phyloP scores from a whole-genome alignment of 1,284 basidiomycete genomes.

The Sporisorium reilianum region DNA sequence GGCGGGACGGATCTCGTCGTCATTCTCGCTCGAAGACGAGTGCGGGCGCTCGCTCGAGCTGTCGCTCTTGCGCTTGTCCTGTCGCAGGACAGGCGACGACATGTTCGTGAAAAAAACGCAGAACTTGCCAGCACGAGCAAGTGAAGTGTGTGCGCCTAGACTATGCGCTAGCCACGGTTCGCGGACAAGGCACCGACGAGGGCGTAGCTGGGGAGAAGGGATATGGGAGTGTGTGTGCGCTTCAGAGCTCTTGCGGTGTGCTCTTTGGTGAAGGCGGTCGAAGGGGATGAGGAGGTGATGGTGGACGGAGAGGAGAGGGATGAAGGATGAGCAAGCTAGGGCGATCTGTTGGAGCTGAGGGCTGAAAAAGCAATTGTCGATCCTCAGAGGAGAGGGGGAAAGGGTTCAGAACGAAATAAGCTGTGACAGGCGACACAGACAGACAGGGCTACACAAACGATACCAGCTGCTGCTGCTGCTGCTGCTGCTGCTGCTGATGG shows the following conservation, averaged over 20 bases:
- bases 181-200: not conserved
- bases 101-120: constrained; percentile 11
- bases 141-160: not conserved
- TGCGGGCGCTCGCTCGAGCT: constrained; percentile 36
- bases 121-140: not conserved
- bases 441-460: not conserved
- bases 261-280: constrained; percentile 23
- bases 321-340: not conserved
- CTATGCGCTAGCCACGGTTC: not conserved
- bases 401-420: not conserved
- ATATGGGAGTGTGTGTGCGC: no score
- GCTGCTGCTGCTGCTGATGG: no score
- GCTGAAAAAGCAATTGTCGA: not conserved
- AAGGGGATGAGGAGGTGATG: constrained; percentile 1
- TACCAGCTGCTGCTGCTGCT: no score
- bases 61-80: constrained; percentile 27
- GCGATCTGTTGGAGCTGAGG: not conserved
- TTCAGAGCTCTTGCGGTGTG: constrained; percentile 22
- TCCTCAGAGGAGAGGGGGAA: not conserved
- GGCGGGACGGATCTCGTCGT: constrained; percentile 27
- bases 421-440: not conserved
- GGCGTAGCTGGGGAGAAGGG: not conserved
- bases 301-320: not conserved
- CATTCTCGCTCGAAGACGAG: constrained; percentile 29
- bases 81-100: constrained; percentile 28